These are phyloP conservation scores for Pecoramyces ruminantium DNA, from an alignment of 192 early-diverging fungal genomes.

Conservation along the genomic window DNA sequence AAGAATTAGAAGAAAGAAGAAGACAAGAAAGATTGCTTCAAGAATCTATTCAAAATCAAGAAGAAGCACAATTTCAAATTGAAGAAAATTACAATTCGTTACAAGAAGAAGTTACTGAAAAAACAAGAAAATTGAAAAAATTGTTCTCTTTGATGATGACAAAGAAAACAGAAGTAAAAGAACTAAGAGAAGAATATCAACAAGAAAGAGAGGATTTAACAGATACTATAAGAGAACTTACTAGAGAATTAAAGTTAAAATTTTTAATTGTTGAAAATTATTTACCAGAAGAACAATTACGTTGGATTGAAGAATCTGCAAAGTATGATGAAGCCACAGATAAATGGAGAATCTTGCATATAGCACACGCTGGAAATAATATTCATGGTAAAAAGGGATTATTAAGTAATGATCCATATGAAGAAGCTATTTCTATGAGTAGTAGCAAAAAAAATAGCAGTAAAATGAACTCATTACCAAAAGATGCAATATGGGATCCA, in stretches of 20 bases:
- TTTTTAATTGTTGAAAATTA: slow-evolving; percentile 28
- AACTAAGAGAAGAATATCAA: slow-evolving; percentile 40
- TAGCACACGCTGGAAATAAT: slow-evolving; percentile 39
- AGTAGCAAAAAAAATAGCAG: neutral
- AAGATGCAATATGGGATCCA: slow-evolving; percentile 23
- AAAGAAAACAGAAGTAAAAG: slow-evolving; percentile 32
- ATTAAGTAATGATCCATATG: neutral
- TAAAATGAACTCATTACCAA: neutral
- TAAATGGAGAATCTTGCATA: slow-evolving; percentile 32
- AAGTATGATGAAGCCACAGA: slow-evolving; percentile 38
- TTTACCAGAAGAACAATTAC: slow-evolving; percentile 27
- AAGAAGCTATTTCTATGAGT: neutral
- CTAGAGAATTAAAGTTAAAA: slow-evolving; percentile 31
- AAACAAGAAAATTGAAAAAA: slow-evolving; percentile 37
- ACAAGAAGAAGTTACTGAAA: slow-evolving; percentile 41
- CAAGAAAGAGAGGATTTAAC: slow-evolving; percentile 39
- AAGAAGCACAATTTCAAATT: slow-evolving; percentile 36
- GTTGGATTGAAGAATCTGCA: slow-evolving; percentile 23
- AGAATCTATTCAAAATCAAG: slow-evolving; percentile 29
- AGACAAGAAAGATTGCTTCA: slow-evolving; percentile 27
- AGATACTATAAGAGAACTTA: slow-evolving; percentile 36
- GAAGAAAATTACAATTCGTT: slow-evolving; percentile 39
- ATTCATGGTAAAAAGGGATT: slow-evolving; percentile 23
- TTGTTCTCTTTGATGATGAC: slow-evolving; percentile 26
- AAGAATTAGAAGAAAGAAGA: slow-evolving; percentile 31